phyloP scores from a whole-genome alignment of 1,284 basidiomycete species.

The Veloporphyrellus conicus region DNA sequence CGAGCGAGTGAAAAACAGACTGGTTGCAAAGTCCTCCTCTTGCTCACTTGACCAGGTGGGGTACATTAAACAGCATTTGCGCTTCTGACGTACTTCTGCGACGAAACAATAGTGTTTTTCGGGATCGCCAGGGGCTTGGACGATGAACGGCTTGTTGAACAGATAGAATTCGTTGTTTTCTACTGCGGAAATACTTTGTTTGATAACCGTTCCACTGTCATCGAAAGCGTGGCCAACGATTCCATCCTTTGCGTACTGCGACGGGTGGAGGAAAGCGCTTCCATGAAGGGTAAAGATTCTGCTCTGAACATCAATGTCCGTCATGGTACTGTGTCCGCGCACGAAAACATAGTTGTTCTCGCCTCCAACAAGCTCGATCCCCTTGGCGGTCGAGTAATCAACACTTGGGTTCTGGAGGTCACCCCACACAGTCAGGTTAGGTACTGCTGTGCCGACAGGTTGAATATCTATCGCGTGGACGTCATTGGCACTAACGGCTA shows the following conservation, averaged over 20 bases:
- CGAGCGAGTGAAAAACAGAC: constrained; percentile 3
- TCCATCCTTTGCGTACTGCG: neutral
- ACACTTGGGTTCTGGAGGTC: constrained; percentile 1
- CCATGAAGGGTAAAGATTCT: neutral
- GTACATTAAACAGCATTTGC: neutral
- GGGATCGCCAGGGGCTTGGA: neutral
- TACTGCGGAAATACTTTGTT: constrained; percentile 7
- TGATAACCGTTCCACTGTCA: neutral
- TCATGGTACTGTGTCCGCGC: constrained; percentile 13
- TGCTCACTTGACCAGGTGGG: constrained; percentile 10
- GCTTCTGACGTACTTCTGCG: constrained; percentile 15
- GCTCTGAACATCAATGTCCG: constrained; percentile 12
- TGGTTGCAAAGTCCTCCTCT: neutral
- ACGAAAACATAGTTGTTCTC: constrained; percentile 12
- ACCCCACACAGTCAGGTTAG: neutral
- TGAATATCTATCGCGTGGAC: constrained; percentile 8
- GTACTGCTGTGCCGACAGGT: constrained; percentile 4
- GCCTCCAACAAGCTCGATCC: constrained; percentile 6
- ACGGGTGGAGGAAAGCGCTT: constrained; percentile 1
- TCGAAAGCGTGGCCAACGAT: neutral
- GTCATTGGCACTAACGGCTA: neutral
- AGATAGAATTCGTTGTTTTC: constrained; percentile 7
- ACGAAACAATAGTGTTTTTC: constrained; percentile 10
- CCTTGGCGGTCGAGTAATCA: constrained; percentile 4
- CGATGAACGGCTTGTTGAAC: constrained; percentile 5